Conservation (phyloP, 192 early-diverging fungal species). For the Borealophlyctis nickersoniae region DNA sequence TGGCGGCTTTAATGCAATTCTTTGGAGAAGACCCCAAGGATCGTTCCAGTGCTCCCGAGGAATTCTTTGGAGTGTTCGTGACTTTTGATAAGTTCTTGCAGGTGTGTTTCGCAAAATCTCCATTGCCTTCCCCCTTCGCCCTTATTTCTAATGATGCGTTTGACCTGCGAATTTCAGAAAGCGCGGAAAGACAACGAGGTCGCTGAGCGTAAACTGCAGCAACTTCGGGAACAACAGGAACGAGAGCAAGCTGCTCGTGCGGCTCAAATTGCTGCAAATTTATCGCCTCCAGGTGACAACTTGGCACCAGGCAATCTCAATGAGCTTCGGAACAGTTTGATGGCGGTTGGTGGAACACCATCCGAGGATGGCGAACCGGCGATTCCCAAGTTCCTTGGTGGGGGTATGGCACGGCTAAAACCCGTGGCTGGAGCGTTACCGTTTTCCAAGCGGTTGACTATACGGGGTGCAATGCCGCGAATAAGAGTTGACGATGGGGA, state of each 20-base stretch:
- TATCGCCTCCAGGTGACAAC: not conserved
- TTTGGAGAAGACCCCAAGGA: slow-evolving; percentile 45
- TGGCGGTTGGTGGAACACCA: slow-evolving; percentile 9
- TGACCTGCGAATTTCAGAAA: slow-evolving; percentile 8
- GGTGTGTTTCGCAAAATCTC: not conserved
- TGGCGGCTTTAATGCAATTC: slow-evolving; percentile 32
- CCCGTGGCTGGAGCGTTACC: slow-evolving; percentile 21
- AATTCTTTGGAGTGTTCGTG: slow-evolving; percentile 70
- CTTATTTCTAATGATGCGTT: too few relatives aligned
- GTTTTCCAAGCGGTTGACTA: slow-evolving; percentile 14
- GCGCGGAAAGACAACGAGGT: slow-evolving; percentile 21
- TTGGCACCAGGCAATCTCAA: not conserved
- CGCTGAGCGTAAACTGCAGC: not conserved
- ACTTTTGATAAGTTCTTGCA: slow-evolving; percentile 50
- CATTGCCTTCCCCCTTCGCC: not conserved
- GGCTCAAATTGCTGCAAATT: not conserved
- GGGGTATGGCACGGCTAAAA: slow-evolving; percentile 12
- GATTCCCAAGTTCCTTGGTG: not conserved
- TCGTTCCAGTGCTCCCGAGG: slow-evolving; percentile 31
- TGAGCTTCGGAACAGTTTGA: slow-evolving; percentile 13
- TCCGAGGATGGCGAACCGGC: slow-evolving; percentile 8
- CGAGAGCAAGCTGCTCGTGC: slow-evolving; percentile 14
- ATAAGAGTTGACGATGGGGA: not conserved
- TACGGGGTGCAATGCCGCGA: slow-evolving; percentile 5
- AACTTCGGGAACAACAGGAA: too few relatives aligned